Conservation (phyloP, 352 stramenopile species). For the Pythium utonaiense region DNA sequence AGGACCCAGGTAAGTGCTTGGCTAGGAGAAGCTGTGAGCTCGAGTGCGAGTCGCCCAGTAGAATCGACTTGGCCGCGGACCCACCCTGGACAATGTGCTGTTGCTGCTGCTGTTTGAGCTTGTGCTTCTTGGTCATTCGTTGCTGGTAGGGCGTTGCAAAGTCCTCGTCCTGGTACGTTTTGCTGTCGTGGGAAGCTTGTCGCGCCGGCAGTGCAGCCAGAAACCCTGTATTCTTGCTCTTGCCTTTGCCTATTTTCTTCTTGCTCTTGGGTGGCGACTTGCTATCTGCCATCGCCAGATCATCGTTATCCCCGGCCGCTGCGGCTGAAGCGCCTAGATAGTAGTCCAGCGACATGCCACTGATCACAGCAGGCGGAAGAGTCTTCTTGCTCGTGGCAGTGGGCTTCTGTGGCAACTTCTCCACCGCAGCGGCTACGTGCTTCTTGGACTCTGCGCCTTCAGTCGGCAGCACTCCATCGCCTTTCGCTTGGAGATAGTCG, state of each 20-base stretch:
- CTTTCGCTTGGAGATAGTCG: slow-evolving; percentile 55
- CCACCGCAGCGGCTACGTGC: slow-evolving; percentile 2
- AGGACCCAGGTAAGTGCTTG: slow-evolving; percentile 16
- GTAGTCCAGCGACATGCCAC: slow-evolving; percentile 60
- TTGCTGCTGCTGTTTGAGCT: slow-evolving; percentile 39
- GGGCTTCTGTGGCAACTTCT: slow-evolving; percentile 19
- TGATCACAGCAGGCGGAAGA: slow-evolving; percentile 29
- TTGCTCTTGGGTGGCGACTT: slow-evolving; percentile 34
- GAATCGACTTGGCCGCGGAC: slow-evolving; percentile 46
- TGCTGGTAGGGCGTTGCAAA: slow-evolving; percentile 44
- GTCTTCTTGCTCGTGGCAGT: slow-evolving; percentile 20
- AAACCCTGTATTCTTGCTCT: slow-evolving; percentile 11
- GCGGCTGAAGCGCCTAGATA: slow-evolving; percentile 44
- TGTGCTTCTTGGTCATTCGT: slow-evolving; percentile 44
- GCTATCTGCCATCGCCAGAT: slow-evolving; percentile 18
- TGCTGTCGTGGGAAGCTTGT: not conserved
- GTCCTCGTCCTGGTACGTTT: slow-evolving; percentile 22
- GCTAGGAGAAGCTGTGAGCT: slow-evolving; percentile 20
- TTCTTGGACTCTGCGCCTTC: slow-evolving; percentile 11
- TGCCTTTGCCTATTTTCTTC: slow-evolving; percentile 31
- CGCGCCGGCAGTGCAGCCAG: slow-evolving; percentile 5
- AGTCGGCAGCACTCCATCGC: slow-evolving; percentile 19
- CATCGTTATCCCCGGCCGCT: slow-evolving; percentile 6
- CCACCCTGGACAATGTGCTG: slow-evolving; percentile 12
- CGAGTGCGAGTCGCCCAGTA: slow-evolving; percentile 35